These are phyloP conservation scores for Jatropha multifida DNA, from an alignment of 441 rosid genomes.

Conservation along the genomic window DNA sequence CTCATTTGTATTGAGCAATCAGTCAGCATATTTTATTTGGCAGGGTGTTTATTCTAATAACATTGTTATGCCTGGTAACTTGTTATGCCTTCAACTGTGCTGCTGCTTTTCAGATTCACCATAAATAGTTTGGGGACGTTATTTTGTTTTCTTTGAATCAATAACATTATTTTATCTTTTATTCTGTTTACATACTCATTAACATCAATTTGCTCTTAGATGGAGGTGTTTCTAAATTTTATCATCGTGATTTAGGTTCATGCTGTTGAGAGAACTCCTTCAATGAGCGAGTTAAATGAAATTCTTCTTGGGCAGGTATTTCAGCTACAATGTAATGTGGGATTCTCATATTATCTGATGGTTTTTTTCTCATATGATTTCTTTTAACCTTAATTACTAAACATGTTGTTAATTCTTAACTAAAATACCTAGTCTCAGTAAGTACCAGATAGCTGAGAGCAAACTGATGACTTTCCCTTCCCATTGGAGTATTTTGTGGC, in stretches of 20 bases:
- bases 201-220: background rate
- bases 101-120: background rate
- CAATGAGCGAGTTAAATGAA: constrained; percentile 96
- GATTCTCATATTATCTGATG: constrained; percentile 15
- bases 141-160: background rate
- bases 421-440: background rate
- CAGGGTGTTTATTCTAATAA: too few species aligned
- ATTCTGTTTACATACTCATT: background rate
- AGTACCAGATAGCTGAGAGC: constrained; percentile 6
- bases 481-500: background rate
- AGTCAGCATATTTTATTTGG: too few species aligned
- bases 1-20: background rate
- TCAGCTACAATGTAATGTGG: constrained; percentile 17
- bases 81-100: background rate
- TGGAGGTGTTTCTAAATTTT: constrained; percentile 17
- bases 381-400: background rate
- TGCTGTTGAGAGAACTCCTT: constrained; percentile 93
- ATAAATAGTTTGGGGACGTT: background rate
- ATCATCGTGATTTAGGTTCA: constrained; percentile 54
- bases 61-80: background rate
- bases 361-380: constrained; percentile 14
- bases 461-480: background rate
- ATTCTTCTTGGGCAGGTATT: constrained; percentile 92
- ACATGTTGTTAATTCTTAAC: background rate
- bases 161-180: background rate